phyloP scores from a whole-genome alignment of 2,329 filamentous ascomycete species.

The Xylariaceae sp. region DNA sequence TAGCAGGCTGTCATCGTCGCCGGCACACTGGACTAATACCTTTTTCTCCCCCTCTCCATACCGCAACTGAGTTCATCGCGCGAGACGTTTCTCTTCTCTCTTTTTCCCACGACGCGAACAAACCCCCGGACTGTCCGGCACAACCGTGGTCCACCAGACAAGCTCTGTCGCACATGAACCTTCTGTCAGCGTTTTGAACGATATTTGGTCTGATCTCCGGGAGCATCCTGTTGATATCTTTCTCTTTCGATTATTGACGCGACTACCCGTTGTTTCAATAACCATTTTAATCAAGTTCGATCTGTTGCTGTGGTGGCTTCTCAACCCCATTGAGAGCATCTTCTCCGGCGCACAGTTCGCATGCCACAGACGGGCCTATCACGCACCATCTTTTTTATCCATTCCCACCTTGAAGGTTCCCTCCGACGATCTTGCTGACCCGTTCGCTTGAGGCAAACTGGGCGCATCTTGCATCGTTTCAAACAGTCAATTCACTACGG shows the following conservation, averaged over 20 bases:
- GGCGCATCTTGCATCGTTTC: conserved; percentile 25
- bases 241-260: conserved; percentile 28
- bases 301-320: conserved; percentile 26
- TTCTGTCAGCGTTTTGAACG: conserved; percentile 22
- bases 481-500: conserved; percentile 22
- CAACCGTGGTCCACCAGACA: conserved; percentile 31
- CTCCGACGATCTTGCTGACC: conserved; percentile 27
- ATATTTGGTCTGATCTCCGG: conserved; percentile 25
- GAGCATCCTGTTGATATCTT: conserved; percentile 25
- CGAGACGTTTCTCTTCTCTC: conserved; percentile 19
- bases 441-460: conserved; percentile 45
- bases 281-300: conserved; percentile 36
- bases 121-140: conserved; percentile 31
- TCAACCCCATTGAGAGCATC: conserved; percentile 1
- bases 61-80: conserved; percentile 7
- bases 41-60: conserved; percentile 8
- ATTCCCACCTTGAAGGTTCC: conserved; percentile 38
- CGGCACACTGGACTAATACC: conserved; percentile 11
- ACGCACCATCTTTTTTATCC: conserved; percentile 24
- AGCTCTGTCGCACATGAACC: conserved; percentile 30
- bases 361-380: conserved; percentile 13
- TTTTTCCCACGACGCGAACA: conserved; percentile 29
- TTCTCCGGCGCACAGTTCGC: conserved; percentile 20
- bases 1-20: conserved; percentile 19
- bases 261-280: conserved; percentile 36